Conservation (phyloP, 2,329 filamentous ascomycete species). For the Penicillium sp. region DNA sequence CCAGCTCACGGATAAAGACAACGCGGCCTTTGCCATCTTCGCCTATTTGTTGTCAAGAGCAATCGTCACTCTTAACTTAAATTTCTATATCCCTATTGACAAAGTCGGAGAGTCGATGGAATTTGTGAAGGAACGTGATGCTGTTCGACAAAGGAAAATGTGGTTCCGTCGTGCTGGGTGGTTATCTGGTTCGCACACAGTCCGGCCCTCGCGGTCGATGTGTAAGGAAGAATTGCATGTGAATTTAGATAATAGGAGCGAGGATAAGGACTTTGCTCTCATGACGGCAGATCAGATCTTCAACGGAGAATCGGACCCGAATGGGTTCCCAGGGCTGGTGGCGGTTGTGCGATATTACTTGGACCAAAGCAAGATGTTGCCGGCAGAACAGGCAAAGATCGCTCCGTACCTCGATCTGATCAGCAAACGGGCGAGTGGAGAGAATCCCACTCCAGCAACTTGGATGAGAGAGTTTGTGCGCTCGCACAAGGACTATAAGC, state of each 20-base stretch:
- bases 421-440: slow-evolving; percentile 11
- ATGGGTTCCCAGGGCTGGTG: slow-evolving; percentile 13
- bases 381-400: slow-evolving; percentile 2
- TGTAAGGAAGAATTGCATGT: not conserved
- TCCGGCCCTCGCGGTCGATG: not conserved
- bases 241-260: not conserved
- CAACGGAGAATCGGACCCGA: slow-evolving; percentile 7
- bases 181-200: slow-evolving; percentile 38
- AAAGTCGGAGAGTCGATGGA: slow-evolving; percentile 89
- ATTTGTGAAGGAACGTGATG: slow-evolving; percentile 74
- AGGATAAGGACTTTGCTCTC: not conserved
- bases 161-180: slow-evolving; percentile 84
- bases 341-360: slow-evolving; percentile 13
- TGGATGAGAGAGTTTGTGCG: slow-evolving; percentile 18
- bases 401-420: slow-evolving; percentile 13
- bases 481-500: slow-evolving; percentile 11
- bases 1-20: slow-evolving; percentile 90
- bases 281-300: slow-evolving; percentile 16
- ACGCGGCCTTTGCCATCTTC: slow-evolving; percentile 88
- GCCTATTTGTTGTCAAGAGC: slow-evolving; percentile 85
- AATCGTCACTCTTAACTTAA: slow-evolving; percentile 81
- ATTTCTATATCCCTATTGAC: slow-evolving; percentile 84
- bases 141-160: slow-evolving; percentile 73
- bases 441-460: slow-evolving; percentile 13
- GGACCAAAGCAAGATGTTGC: slow-evolving; percentile 3